Base-by-base conservation (phyloP, 2,329 filamentous ascomycete species). In the Elsinoe batatas region DNA sequence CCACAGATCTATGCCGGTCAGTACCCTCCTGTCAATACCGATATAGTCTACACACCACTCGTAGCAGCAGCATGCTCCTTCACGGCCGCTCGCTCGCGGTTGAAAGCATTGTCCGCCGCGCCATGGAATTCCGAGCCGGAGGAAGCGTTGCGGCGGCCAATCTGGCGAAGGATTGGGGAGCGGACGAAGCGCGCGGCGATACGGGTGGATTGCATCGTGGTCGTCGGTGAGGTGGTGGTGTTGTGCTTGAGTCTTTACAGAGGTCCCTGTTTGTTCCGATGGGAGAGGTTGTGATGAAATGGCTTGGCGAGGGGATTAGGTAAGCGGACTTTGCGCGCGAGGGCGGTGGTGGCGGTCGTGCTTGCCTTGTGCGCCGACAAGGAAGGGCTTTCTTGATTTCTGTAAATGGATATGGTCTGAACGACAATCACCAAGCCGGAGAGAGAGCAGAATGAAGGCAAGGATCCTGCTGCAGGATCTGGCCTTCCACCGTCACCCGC, bases 31-130 rank as follows among this genome's bases (percentile, higher is more conserved):
- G 8, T 32, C 22, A 38, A 13, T 30, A 50, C 13, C 36, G 43
- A 18, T 20, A 13, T 12, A 33, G 40, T 20, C 37, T 32, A 80
- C 86, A 71, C 70, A 96, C 91, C 85, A 73, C 85, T 87, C 64
- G 88, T 93, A 68, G 80, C 80, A 64, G 79, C 82, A 68, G 93
- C 93, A 74, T 98, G 93, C 66, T 89, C 83, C 80, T 94, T 91
- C 70, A 95, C 87, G 67, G 87, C 87, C 71, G 83, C 79, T 71
- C 93, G 84, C 81, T 98, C 93, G 68, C 86, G 84, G 79, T 94
- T 85, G 81, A 97, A 98, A 68, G 84, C 83, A 76, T 95, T 97
- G 77, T 95, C 87, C 71, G 79, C 78, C 57, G 78, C 70, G 66
- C 84, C 82, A 46, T 71, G 67, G 65, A 87, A 60, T 22, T 61